These are phyloP conservation scores for Trichoderma sp. DNA, from an alignment of 2,329 filamentous ascomycete genomes.

Conservation along the genomic window DNA sequence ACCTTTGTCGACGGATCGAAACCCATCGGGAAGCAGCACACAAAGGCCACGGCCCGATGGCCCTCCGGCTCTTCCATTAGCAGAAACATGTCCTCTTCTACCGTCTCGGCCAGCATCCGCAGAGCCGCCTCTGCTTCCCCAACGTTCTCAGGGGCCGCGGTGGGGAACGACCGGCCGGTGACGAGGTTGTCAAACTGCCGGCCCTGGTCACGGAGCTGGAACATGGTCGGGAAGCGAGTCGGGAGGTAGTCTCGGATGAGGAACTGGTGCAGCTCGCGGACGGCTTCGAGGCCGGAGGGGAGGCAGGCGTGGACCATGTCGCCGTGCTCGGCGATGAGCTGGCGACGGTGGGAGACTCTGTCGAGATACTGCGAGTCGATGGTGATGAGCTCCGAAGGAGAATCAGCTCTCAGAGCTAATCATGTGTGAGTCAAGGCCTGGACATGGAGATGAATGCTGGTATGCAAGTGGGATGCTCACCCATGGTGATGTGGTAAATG, in stretches of 20 bases:
- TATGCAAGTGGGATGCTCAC: slow-evolving; percentile 36
- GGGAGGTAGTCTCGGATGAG: slow-evolving; percentile 53
- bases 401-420: slow-evolving; percentile 45
- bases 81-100: slow-evolving; percentile 60
- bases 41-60: slow-evolving; percentile 51
- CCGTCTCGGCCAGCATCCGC: slow-evolving; percentile 49
- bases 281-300: slow-evolving; percentile 44
- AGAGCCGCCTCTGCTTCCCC: slow-evolving; percentile 43
- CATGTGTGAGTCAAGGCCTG: not conserved
- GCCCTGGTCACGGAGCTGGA: slow-evolving; percentile 42
- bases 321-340: slow-evolving; percentile 45
- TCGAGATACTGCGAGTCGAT: slow-evolving; percentile 55
- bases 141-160: slow-evolving; percentile 36
- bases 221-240: slow-evolving; percentile 52
- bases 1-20: slow-evolving; percentile 56
- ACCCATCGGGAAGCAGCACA: slow-evolving; percentile 56
- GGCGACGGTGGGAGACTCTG: slow-evolving; percentile 46
- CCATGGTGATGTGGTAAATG: slow-evolving; percentile 59
- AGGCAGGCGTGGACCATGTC: slow-evolving; percentile 48
- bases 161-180: slow-evolving; percentile 40
- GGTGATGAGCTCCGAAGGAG: slow-evolving; percentile 54
- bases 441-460: not conserved
- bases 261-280: slow-evolving; percentile 53
- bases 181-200: slow-evolving; percentile 45
- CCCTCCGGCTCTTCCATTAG: slow-evolving; percentile 47